Conservation (phyloP, 371 early-diverging fungal genomes). For the Lichtheimia ramosa region DNA sequence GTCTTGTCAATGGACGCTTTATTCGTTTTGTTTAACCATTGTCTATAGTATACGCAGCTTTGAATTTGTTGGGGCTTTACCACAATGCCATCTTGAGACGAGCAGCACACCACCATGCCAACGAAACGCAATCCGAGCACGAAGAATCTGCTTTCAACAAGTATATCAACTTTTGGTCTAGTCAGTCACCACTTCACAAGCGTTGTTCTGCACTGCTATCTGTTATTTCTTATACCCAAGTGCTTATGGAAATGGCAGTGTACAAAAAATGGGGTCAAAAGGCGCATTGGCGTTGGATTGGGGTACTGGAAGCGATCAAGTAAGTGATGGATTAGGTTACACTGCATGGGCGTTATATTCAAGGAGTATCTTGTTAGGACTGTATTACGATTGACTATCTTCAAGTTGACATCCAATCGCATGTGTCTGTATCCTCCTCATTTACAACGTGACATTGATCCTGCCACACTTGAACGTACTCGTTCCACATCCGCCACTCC, state of each 20-base stretch:
- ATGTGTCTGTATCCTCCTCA: constrained; percentile 69
- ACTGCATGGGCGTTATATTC: background rate
- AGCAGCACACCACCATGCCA: constrained; percentile 53
- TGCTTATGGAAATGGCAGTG: constrained; percentile 84
- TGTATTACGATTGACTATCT: constrained; percentile 56
- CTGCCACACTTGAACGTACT: constrained; percentile 13
- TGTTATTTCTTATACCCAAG: constrained; percentile 76
- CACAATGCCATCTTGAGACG: constrained; percentile 83
- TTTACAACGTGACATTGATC: constrained; percentile 74
- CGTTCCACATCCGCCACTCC: constrained; percentile 5
- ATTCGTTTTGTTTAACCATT: background rate
- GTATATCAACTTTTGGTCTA: constrained; percentile 70
- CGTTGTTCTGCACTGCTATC: constrained; percentile 65
- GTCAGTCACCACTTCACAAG: constrained; percentile 47
- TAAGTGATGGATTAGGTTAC: constrained; percentile 27
- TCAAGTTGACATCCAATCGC: constrained; percentile 60
- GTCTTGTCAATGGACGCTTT: background rate
- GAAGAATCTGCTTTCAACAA: constrained; percentile 76
- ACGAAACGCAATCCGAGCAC: constrained; percentile 36
- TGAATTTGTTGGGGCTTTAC: constrained; percentile 83
- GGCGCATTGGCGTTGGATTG: constrained; percentile 67
- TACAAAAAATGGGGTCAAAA: constrained; percentile 67
- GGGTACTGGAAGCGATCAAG: constrained; percentile 76
- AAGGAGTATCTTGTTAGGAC: constrained; percentile 38
- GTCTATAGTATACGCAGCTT: constrained; percentile 72